These are phyloP conservation scores for Agrocybe pediades DNA, from an alignment of 768 basidiomycete species.

Conservation along the genomic window DNA sequence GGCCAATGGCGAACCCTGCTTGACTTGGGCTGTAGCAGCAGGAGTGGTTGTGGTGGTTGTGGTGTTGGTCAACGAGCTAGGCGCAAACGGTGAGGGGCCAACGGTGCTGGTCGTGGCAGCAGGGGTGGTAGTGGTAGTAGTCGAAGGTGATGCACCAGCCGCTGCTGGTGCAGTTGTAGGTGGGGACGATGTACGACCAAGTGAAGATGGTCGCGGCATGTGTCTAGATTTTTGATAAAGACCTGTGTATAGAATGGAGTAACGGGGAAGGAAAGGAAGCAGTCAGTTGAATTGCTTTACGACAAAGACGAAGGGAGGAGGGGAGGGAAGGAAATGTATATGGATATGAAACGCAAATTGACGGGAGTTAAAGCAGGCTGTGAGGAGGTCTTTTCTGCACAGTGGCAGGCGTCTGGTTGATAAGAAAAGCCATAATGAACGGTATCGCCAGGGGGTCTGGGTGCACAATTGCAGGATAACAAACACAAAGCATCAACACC, in stretches of 20 bases:
- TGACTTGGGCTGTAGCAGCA: conserved; percentile 4
- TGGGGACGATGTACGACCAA: conserved; percentile 44
- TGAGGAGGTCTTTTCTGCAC: background rate
- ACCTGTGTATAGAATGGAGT: conserved; percentile 46
- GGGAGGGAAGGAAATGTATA: conserved; percentile 1
- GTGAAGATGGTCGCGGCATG: conserved; percentile 69
- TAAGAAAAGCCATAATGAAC: conserved; percentile 9
- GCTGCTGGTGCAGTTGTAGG: background rate
- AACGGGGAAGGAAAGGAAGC: conserved; percentile 10
- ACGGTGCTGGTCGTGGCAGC: conserved; percentile 17
- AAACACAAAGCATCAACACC: background rate
- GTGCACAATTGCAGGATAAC: background rate
- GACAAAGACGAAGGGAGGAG: conserved; percentile 1
- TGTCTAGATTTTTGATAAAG: conserved; percentile 85
- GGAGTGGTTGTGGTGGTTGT: conserved; percentile 16
- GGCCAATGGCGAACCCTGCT: background rate
- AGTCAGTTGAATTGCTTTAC: background rate
- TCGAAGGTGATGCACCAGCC: conserved; percentile 18
- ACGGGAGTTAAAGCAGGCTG: background rate
- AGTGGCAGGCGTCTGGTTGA: conserved; percentile 22
- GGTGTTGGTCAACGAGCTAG: conserved; percentile 24
- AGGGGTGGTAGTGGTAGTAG: conserved; percentile 20
- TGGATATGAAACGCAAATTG: background rate
- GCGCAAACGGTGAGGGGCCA: conserved; percentile 36
- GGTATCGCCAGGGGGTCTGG: conserved; percentile 1